Evolutionary conservation across 352 stramenopile species (phyloP), one percentile per base, ranked within the genome.

Genomic region (Globisporangium sylvaticum): DNA sequence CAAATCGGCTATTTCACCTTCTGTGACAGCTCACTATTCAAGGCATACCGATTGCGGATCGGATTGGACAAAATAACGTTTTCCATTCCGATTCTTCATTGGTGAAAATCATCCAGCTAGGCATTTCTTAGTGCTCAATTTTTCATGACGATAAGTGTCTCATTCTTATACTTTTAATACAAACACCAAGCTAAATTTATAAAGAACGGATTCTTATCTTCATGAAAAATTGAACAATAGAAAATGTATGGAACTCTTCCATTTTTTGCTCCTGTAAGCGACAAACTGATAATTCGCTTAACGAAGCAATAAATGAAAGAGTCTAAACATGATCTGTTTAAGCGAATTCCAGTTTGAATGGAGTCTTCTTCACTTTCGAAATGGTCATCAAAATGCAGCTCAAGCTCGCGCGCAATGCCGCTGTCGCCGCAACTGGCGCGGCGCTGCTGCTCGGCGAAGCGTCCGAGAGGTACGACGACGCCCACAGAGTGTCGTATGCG

Each of bases 391-490:
- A 46, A 46, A 61, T 61, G 20, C 55, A 66, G 18, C 25, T 65
- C 22, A 66, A 76, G 24, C 60, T 85, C n/a, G 65, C 66, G 39
- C 46, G 57, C 20, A 61, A 54, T n/a, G 59, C 8, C 18, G 37
- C 66, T 3, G 42, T 76, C 20, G 67, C 66, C 56, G 73, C 70
- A 24, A 62, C 74, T 7, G 63, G 66, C 1, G 71, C 55, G 25
- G 59, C 77, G 8, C 58, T 76, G 37, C 55, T 82, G 2, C 39
- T 69, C 1, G 80, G 79, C 6, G 81, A 92, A 74, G 57, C 56
- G 2, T 68, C 74, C 9, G 70, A 81, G 32, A 69, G 73, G 27
- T 87, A 88, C 25, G 72, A 87, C 12, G 66, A 77, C 22, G 64
- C 52, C 1, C 64, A 79, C 0, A 80, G 75, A 34, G 69, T 62